These are phyloP conservation scores for Cucurbita moschata DNA, from an alignment of 306 rosid genomes.

Conservation along the genomic window DNA sequence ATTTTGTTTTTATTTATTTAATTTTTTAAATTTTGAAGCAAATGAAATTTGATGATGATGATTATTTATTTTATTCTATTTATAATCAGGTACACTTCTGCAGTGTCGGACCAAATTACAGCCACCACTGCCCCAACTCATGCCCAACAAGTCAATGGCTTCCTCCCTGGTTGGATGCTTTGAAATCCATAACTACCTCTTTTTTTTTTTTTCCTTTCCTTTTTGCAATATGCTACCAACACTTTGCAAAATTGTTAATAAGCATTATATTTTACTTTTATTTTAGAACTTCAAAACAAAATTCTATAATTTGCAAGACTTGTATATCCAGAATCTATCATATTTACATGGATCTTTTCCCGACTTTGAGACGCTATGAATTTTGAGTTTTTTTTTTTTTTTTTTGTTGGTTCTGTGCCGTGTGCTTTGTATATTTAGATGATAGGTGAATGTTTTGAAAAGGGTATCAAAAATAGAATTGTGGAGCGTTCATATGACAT, in stretches of 20 bases:
- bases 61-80: too few relatives aligned
- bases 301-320: background rate
- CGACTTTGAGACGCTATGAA: background rate
- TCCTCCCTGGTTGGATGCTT: constrained; percentile 91
- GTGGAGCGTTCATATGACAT: too few relatives aligned
- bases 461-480: too few relatives aligned
- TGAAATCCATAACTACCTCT: constrained; percentile 5
- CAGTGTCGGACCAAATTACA: constrained; percentile 48
- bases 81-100: constrained; percentile 30
- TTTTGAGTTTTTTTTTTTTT: background rate
- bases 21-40: background rate
- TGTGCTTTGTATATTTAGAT: background rate
- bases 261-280: background rate
- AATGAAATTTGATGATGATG: background rate
- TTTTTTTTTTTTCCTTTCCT: background rate
- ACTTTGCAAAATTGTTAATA: constrained; percentile 3
- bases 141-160: constrained; percentile 59
- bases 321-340: background rate
- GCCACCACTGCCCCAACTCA: constrained; percentile 39
- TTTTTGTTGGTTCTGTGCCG: background rate
- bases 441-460: background rate
- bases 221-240: background rate
- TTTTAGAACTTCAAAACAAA: background rate
- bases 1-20: background rate
- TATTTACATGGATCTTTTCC: background rate